phyloP scores from a whole-genome alignment of 208 protist species.

The Naegleria fowleri region DNA sequence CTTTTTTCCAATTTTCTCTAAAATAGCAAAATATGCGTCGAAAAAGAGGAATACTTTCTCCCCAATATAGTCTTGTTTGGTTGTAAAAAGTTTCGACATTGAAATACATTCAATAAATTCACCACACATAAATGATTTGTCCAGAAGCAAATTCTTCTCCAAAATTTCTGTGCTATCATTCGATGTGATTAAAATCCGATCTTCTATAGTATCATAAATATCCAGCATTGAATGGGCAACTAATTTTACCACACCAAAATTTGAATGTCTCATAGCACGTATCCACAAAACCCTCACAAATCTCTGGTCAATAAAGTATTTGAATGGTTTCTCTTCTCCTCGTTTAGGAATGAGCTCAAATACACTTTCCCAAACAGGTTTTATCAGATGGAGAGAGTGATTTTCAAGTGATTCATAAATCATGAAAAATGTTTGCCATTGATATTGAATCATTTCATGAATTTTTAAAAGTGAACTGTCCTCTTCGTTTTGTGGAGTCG shows the following conservation, averaged over 20 bases:
- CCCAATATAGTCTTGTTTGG: background rate
- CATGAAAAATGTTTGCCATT: conserved; percentile 25
- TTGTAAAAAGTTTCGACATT: background rate
- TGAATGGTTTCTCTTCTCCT: background rate
- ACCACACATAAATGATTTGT: background rate
- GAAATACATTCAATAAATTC: background rate
- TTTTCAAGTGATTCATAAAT: background rate
- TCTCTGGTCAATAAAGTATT: background rate
- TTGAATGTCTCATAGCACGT: background rate
- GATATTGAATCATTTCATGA: background rate
- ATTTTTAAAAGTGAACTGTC: background rate
- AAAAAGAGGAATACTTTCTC: background rate
- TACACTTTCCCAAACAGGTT: background rate
- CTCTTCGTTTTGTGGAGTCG: background rate
- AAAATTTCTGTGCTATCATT: background rate
- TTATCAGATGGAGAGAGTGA: background rate
- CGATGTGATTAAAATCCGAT: background rate
- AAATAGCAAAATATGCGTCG: background rate
- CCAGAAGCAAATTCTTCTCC: background rate
- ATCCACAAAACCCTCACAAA: background rate
- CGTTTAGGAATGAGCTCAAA: background rate
- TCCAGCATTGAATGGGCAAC: background rate
- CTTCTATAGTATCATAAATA: background rate
- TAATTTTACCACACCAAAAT: background rate
- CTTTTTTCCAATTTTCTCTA: background rate